phyloP scores from a whole-genome alignment of 306 rosid genomes.

The Ceratonia siliqua region DNA sequence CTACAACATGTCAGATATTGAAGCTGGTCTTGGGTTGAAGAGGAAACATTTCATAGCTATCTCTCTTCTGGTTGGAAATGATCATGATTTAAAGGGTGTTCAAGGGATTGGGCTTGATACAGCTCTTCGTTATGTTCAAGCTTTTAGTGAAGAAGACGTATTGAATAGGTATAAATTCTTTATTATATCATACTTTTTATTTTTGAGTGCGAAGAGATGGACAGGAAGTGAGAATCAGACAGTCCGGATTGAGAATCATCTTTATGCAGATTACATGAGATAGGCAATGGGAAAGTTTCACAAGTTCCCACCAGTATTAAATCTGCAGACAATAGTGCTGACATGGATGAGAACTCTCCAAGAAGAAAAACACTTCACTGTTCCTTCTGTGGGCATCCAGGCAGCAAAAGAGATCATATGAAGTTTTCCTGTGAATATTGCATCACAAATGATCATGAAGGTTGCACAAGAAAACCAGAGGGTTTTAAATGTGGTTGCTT shows the following conservation, averaged over 20 bases:
- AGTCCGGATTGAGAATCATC: slow-evolving; percentile 20
- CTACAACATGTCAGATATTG: slow-evolving; percentile 83
- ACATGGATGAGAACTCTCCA: slow-evolving; percentile 43
- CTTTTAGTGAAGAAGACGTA: slow-evolving; percentile 72
- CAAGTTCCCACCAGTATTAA: slow-evolving; percentile 39
- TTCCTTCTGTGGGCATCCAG: slow-evolving; percentile 96
- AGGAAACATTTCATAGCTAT: slow-evolving; percentile 85
- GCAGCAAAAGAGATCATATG: slow-evolving; percentile 66
- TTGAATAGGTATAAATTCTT: slow-evolving; percentile 57
- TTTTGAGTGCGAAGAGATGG: neutral
- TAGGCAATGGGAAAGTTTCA: slow-evolving; percentile 58
- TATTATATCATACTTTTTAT: neutral
- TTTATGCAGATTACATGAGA: slow-evolving; percentile 66
- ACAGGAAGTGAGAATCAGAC: slow-evolving; percentile 9
- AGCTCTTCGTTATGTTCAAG: slow-evolving; percentile 74
- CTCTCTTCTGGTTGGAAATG: slow-evolving; percentile 89
- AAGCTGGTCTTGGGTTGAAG: slow-evolving; percentile 86
- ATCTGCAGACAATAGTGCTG: slow-evolving; percentile 38
- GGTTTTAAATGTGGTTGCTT: slow-evolving; percentile 80
- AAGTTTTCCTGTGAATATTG: slow-evolving; percentile 68
- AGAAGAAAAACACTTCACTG: slow-evolving; percentile 69
- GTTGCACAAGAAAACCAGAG: slow-evolving; percentile 69
- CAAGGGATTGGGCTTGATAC: slow-evolving; percentile 82
- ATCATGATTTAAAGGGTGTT: slow-evolving; percentile 76
- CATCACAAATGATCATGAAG: slow-evolving; percentile 39